Base-by-base conservation (phyloP, 2,329 filamentous ascomycete genomes). In the Diplodia scrobiculata region DNA sequence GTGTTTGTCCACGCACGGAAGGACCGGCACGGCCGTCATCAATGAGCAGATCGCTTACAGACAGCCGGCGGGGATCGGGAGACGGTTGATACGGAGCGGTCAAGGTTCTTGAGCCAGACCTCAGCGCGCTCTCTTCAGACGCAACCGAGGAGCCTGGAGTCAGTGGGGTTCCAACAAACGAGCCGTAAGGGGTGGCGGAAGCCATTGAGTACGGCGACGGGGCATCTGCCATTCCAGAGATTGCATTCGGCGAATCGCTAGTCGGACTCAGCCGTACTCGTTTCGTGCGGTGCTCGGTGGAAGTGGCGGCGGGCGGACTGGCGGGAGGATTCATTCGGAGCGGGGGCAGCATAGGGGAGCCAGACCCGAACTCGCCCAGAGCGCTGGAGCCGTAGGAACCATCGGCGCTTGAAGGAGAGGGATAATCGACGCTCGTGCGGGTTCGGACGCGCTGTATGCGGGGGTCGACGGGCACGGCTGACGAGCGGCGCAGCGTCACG, bases 41-140 rank as follows among this genome's bases (percentile, higher is more conserved):
- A 17, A 63, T 64, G 5, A 91, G 77, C 7, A 91, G 76, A 13
- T 87, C 90, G 70, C 85, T 86, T 36, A 91, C 87, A 9, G 88
- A 89, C 25, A 91, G 79, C 17, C 86, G 66, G n/a, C 82, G 81
- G 32, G 83, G 70, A 66, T 84, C 81, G 11, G 55, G 48, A 32
- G 79, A 72, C 58, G 79, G 74, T 17, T 77, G 73, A 53, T 78
- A 73, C 21, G 71, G 51, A 19, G 29, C 58, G 34, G 71, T 71
- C 25, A 67, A 63, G 52, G 70, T 66, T 48, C 70, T 70, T n/a
- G 71, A 67, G 36, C 69, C 68, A 29, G 68, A 67, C 21, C 71
- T 72, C 47, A 69, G 38, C 19, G 63, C 66, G 29, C 67, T 67
- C 13, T 78, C 77, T 55, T 79, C 77, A 0, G 74, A 73, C 32